phyloP scores from a whole-genome alignment of 2,329 filamentous ascomycete genomes.

The Aplosporella prunicola region DNA sequence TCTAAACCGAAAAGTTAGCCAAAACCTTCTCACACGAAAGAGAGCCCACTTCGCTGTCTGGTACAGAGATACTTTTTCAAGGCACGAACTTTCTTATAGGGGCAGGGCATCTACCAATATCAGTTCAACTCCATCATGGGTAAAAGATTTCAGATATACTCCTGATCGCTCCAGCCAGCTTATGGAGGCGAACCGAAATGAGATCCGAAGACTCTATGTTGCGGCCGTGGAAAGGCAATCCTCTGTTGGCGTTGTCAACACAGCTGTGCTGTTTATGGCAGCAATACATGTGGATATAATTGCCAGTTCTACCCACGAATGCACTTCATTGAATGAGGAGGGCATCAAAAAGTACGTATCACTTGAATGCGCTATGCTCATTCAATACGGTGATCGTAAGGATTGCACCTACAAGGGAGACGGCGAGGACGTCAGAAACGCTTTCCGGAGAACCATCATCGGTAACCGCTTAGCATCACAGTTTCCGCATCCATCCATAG shows the following conservation, averaged over 20 bases:
- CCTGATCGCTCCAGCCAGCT: not conserved
- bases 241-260: not conserved
- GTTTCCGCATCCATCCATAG: not conserved
- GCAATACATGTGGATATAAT: not conserved
- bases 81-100: no score
- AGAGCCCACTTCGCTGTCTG: not conserved
- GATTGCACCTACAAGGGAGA: not conserved
- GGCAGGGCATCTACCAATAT: not conserved
- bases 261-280: not conserved
- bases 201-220: not conserved
- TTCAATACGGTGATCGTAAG: not conserved
- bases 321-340: not conserved
- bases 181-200: not conserved
- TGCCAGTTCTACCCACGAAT: not conserved
- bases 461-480: not conserved
- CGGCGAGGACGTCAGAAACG: not conserved
- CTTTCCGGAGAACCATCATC: not conserved
- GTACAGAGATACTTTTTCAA: no score
- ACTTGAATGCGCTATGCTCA: not conserved
- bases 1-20: not conserved
- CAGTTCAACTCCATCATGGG: not conserved
- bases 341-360: not conserved
- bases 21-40: not conserved
- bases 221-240: not conserved
- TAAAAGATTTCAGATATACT: not conserved